Evolutionary conservation across 2,329 filamentous ascomycete species (phyloP).

Genomic region (Chaetomiaceae sp.): DNA sequence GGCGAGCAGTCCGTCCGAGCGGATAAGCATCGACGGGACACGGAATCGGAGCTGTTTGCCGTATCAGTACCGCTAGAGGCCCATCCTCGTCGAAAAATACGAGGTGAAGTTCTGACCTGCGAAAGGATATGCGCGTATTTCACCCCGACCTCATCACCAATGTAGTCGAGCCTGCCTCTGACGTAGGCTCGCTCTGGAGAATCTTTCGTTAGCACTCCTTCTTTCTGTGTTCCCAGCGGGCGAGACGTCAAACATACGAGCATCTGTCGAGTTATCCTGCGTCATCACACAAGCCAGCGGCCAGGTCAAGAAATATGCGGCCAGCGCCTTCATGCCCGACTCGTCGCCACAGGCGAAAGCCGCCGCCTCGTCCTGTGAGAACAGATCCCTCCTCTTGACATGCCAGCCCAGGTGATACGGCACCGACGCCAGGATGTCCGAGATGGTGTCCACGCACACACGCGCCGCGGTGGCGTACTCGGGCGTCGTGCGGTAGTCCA

Average conservation of each 20-base stretch:
- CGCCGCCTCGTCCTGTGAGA: constrained; percentile 35
- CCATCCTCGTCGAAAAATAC: background rate
- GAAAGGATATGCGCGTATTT: constrained; percentile 51
- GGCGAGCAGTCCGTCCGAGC: constrained; percentile 44
- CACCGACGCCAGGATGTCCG: constrained; percentile 55
- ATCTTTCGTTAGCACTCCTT: background rate
- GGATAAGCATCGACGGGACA: constrained; percentile 57
- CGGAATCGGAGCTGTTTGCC: constrained; percentile 46
- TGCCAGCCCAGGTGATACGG: constrained; percentile 58
- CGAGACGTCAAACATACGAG: constrained; percentile 27
- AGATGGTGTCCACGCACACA: constrained; percentile 46
- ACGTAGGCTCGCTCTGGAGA: constrained; percentile 45
- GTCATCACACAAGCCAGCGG: constrained; percentile 48
- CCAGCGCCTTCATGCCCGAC: constrained; percentile 45
- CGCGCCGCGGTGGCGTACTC: constrained; percentile 52
- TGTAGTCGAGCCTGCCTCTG: constrained; percentile 46
- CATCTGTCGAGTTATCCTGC: constrained; percentile 54
- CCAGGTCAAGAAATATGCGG: constrained; percentile 56
- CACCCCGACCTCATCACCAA: constrained; percentile 51
- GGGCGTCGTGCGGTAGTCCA: constrained; percentile 57
- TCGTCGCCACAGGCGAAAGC: constrained; percentile 47
- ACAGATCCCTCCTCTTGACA: constrained; percentile 37
- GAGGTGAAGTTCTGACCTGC: constrained; percentile 38
- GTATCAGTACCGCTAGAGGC: background rate
- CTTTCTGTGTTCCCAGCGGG: background rate